Conservation (phyloP, 345 rosid genomes). For the Angophora floribunda region DNA sequence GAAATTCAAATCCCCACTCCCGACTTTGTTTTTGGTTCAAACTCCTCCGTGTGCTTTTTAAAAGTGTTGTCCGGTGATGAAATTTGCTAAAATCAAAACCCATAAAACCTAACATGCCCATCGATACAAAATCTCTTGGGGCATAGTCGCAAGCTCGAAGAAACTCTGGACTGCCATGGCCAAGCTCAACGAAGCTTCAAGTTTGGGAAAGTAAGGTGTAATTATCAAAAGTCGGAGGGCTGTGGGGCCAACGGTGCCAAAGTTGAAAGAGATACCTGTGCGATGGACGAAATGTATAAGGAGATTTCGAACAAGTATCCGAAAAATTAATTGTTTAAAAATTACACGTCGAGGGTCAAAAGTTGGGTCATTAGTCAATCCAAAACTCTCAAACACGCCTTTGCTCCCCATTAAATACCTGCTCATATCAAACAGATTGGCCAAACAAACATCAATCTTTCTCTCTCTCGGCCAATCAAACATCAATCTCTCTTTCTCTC, state of each 20-base stretch:
- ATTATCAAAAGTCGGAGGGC: not conserved
- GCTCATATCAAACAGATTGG: not conserved
- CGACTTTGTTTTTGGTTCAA: not conserved
- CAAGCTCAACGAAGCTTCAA: not conserved
- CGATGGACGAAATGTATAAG: not conserved
- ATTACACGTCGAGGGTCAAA: not conserved
- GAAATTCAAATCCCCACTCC: not conserved
- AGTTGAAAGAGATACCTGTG: not conserved
- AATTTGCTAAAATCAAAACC: not conserved
- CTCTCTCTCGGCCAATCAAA: not conserved
- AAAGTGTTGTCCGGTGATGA: not conserved
- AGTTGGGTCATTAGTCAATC: not conserved
- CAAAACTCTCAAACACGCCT: not conserved
- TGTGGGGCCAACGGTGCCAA: not conserved
- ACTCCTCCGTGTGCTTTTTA: too few relatives aligned
- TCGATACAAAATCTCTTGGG: rapidly evolving
- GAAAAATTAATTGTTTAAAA: too few relatives aligned
- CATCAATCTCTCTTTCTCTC: not conserved
- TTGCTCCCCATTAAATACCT: not conserved
- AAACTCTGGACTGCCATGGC: not conserved
- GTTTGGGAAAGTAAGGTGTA: not conserved
- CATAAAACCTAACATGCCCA: not conserved
- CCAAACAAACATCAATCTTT: not conserved
- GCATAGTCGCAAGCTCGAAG: not conserved
- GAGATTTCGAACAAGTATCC: not conserved